Percentiles rank a stretch among this genome's conserved stretches.
phyloP scores from a whole-genome alignment of 768 basidiomycete species.

The Rhizopogon roseolus region DNA sequence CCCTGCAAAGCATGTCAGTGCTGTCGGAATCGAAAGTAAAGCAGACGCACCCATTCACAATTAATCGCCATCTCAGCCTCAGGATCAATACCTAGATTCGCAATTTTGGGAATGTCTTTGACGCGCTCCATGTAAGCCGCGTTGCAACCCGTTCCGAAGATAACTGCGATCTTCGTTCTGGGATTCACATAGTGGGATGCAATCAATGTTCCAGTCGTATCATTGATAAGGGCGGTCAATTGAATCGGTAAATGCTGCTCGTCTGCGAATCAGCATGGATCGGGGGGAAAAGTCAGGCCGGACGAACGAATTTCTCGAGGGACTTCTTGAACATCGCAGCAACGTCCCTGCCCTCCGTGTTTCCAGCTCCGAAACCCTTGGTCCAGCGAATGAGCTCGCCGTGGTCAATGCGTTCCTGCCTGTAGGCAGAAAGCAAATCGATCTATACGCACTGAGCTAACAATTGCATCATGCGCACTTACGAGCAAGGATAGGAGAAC shows the following conservation, averaged over 20 bases:
- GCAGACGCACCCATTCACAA: slow-evolving; percentile 83
- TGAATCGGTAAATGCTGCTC: slow-evolving; percentile 75
- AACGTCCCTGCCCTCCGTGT: slow-evolving; percentile 91
- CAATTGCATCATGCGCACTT: slow-evolving; percentile 28
- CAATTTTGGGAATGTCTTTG: slow-evolving; percentile 81
- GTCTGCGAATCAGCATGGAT: not conserved
- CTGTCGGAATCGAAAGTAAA: not conserved
- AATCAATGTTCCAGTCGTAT: slow-evolving; percentile 96
- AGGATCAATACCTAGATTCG: slow-evolving; percentile 60
- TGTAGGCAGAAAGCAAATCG: slow-evolving; percentile 24
- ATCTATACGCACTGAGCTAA: not conserved
- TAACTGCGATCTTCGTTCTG: slow-evolving; percentile 86
- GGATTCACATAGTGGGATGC: slow-evolving; percentile 96
- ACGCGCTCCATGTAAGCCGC: slow-evolving; percentile 97
- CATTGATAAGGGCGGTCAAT: slow-evolving; percentile 89
- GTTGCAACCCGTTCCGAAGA: slow-evolving; percentile 98
- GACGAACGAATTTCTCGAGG: slow-evolving; percentile 62
- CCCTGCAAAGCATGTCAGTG: slow-evolving; percentile 47
- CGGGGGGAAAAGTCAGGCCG: not conserved
- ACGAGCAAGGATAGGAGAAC: slow-evolving; percentile 97
- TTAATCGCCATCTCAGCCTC: slow-evolving; percentile 87
- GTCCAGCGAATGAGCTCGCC: slow-evolving; percentile 97
- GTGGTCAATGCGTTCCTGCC: slow-evolving; percentile 93
- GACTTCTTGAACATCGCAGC: slow-evolving; percentile 89
- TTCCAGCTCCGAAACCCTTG: slow-evolving; percentile 92